These are phyloP conservation scores for Lecanicillium sp. DNA, from an alignment of 2,329 filamentous ascomycete genomes.

Conservation along the genomic window DNA sequence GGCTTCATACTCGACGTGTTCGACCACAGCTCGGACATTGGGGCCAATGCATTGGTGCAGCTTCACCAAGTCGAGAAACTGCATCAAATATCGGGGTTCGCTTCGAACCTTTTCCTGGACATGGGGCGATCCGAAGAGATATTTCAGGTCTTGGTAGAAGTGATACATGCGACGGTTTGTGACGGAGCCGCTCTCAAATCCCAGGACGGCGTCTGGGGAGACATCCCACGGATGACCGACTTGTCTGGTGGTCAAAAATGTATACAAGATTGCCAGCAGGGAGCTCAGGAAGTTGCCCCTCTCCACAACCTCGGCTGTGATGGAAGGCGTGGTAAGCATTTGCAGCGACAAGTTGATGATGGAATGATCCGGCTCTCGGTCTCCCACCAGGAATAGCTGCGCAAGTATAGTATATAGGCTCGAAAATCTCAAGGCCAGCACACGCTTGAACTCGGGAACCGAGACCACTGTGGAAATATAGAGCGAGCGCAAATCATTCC, in stretches of 20 bases:
- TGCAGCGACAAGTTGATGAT: slow-evolving; percentile 97
- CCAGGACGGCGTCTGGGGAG: slow-evolving; percentile 74
- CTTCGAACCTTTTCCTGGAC: slow-evolving; percentile 78
- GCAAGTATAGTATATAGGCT: slow-evolving; percentile 90
- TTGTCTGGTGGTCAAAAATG: slow-evolving; percentile 91
- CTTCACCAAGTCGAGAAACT: slow-evolving; percentile 93
- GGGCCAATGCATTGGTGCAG: slow-evolving; percentile 96
- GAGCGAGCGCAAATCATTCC: slow-evolving; percentile 82
- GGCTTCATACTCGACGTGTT: slow-evolving; percentile 96
- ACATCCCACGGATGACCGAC: slow-evolving; percentile 91
- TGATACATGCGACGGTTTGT: slow-evolving; percentile 95
- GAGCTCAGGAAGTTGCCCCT: slow-evolving; percentile 93
- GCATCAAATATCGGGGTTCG: slow-evolving; percentile 81
- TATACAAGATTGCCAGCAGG: slow-evolving; percentile 92
- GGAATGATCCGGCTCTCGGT: slow-evolving; percentile 93
- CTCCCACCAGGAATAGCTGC: slow-evolving; percentile 90
- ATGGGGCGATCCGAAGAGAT: slow-evolving; percentile 79
- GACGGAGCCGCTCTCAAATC: slow-evolving; percentile 89
- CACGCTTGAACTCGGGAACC: slow-evolving; percentile 91
- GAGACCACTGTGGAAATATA: slow-evolving; percentile 96
- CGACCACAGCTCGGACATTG: slow-evolving; percentile 80
- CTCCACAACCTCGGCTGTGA: slow-evolving; percentile 91
- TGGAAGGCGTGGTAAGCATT: slow-evolving; percentile 93
- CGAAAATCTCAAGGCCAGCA: slow-evolving; percentile 87
- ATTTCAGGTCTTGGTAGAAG: slow-evolving; percentile 92